Evolutionary conservation across 2,329 filamentous ascomycete genomes (phyloP).

Genomic region (Cordyceps sp.): DNA sequence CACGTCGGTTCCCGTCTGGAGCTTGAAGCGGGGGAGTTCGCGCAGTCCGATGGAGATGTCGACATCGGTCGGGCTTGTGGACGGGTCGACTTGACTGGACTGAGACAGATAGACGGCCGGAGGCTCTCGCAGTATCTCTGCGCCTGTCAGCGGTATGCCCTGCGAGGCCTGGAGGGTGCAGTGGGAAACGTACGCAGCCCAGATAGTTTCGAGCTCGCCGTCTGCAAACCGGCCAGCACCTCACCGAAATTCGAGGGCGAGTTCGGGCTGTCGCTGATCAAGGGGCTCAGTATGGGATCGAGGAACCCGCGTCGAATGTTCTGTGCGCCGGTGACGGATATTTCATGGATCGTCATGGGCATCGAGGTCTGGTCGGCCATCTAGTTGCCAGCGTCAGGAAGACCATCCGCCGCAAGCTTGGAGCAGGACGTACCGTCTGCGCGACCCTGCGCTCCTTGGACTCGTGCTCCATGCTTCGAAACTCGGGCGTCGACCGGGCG

Average conservation of each 20-base stretch:
- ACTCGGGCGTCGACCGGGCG: conserved; percentile 19
- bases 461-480: conserved; percentile 19
- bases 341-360: conserved; percentile 73
- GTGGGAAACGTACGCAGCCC: conserved; percentile 65
- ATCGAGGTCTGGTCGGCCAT: conserved; percentile 61
- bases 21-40: conserved; percentile 67
- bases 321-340: conserved; percentile 66
- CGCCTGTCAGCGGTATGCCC: conserved; percentile 9
- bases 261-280: conserved; percentile 53
- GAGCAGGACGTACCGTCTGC: conserved; percentile 20
- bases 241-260: conserved; percentile 63
- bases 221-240: conserved; percentile 55
- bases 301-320: conserved; percentile 78
- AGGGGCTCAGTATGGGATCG: conserved; percentile 60
- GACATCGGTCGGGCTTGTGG: conserved; percentile 58
- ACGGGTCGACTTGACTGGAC: conserved; percentile 50
- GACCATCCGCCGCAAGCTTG: no score
- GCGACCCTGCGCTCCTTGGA: conserved; percentile 21
- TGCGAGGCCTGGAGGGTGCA: neutral
- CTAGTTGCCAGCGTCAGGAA: conserved; percentile 11
- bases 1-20: conserved; percentile 89
- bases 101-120: conserved; percentile 72
- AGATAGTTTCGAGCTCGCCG: conserved; percentile 56
- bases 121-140: conserved; percentile 75
- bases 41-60: conserved; percentile 70